Evolutionary conservation across 352 stramenopile genomes (phyloP), one percentile per base, ranked within the genome.

Genomic region (Phytophthora macrochlamydospora): DNA sequence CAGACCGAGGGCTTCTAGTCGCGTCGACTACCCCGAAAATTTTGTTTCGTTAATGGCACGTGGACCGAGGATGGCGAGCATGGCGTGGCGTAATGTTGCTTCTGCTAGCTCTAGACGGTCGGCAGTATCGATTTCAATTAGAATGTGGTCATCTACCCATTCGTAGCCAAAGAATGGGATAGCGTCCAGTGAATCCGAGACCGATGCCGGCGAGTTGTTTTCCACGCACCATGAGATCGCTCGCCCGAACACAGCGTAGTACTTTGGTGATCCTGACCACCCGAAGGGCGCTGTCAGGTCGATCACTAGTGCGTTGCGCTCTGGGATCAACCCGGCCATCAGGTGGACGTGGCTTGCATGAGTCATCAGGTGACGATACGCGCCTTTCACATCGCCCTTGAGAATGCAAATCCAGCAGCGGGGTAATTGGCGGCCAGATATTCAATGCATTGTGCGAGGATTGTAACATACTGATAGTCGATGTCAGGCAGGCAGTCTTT

Each of bases 91-190:
- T 8, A 64, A 40, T 0, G 57, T 53, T 0, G 51, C 30, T 18
- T 44, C 43, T 11, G 60, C 60, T 40, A 74, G 51, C 43, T 69
- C 63, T 2, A 46, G 30, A 6, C 40, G 33, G 3, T 60, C 4
- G 14, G 24, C 11, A 18, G 8, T 1, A 14, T 63, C 44, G 11
- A 32, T 1, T 29, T 74, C 66, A 30, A 75, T 54, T 11, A 70
- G 11, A 12, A 70, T 51, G 12, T 75, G 67, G 31, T 75, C 67
- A 30, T 75, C 67, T 3, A 70, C 61, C 67, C 67, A 75, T 33
- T 75, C 67, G 37, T 60, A 75, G 1, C 33, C 37, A 31, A 62
- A 75, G 35, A 67, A 48, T n/a, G 42, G 42, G 5, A 14, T 29
- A 48, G 5, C 1, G 42, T 48, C 42, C 9, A 6, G 9, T 14